Evolutionary conservation across 2,329 filamentous ascomycete genomes (phyloP).

Genomic region (Colletotrichum tropicale): DNA sequence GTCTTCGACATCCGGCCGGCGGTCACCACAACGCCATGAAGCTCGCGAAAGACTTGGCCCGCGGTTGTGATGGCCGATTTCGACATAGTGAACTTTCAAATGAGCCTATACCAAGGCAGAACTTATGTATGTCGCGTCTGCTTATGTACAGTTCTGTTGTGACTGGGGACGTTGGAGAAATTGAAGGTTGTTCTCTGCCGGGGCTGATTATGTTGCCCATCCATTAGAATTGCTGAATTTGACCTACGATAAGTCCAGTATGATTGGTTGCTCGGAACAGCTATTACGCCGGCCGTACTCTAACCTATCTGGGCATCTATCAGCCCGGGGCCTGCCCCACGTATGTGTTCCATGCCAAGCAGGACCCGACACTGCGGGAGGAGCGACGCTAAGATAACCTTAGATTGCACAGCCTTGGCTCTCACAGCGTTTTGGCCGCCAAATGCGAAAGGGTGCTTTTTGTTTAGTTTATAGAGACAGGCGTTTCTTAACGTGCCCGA

Average conservation of each 20-base stretch:
- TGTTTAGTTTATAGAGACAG: not conserved
- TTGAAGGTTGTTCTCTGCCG: not conserved
- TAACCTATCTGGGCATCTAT: not conserved
- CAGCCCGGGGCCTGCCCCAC: not conserved
- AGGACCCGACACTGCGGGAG: not conserved
- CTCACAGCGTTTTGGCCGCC: too few relatives aligned
- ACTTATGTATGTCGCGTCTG: not conserved
- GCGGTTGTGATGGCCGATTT: conserved; percentile 36
- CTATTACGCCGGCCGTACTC: not conserved
- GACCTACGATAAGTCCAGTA: not conserved
- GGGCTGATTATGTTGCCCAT: not conserved
- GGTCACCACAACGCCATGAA: conserved; percentile 76
- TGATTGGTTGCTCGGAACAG: not conserved
- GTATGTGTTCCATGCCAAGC: not conserved
- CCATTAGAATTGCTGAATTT: not conserved
- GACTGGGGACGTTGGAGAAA: not conserved
- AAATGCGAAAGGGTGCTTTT: too few relatives aligned
- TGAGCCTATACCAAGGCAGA: not conserved
- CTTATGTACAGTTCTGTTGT: not conserved
- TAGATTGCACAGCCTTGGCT: not conserved
- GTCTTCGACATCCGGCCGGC: conserved; percentile 80
- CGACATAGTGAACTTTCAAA: conserved; percentile 35
- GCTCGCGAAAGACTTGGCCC: conserved; percentile 51
- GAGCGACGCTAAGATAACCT: not conserved
- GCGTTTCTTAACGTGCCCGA: not conserved